Percentiles rank a stretch among this genome's conserved stretches.
Evolutionary conservation across 805 yeast species (phyloP).

Genomic region (Starmerella tilneyi): DNA sequence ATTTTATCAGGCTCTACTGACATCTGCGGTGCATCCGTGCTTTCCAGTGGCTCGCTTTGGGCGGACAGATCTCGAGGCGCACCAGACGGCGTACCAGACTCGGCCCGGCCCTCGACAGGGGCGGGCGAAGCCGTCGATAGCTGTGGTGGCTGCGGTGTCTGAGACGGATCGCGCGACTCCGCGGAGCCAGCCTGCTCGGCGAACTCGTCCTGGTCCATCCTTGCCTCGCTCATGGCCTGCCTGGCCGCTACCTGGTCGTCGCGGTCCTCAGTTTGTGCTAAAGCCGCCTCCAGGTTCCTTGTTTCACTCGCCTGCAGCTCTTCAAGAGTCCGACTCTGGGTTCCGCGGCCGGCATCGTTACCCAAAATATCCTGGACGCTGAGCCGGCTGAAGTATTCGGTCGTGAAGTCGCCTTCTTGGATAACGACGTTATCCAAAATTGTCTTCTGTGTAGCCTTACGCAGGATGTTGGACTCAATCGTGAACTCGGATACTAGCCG

Average conservation of each 20-base stretch:
- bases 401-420: conserved; percentile 96
- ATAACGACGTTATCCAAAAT: conserved; percentile 89
- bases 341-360: conserved; percentile 37
- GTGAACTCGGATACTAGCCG: conserved; percentile 93
- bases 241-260: conserved; percentile 69
- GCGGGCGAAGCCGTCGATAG: background rate
- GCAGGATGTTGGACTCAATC: conserved; percentile 86
- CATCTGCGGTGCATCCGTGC: background rate
- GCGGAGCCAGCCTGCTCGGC: conserved; percentile 19
- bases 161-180: background rate
- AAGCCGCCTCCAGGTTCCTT: conserved; percentile 40
- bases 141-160: conserved; percentile 1
- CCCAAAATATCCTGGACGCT: conserved; percentile 81
- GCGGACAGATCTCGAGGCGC: too few relatives aligned
- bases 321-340: conserved; percentile 26
- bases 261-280: conserved; percentile 92
- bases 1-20: conserved; percentile 32
- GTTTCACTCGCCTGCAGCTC: conserved; percentile 23
- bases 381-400: conserved; percentile 83
- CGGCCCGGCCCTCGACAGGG: too few relatives aligned
- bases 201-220: conserved; percentile 78
- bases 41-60: too few relatives aligned
- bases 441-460: conserved; percentile 89
- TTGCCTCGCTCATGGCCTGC: conserved; percentile 75
- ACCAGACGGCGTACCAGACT: too few relatives aligned